Base-by-base conservation (phyloP, 257 asterid genomes). In the Galeopsis tetrahit region DNA sequence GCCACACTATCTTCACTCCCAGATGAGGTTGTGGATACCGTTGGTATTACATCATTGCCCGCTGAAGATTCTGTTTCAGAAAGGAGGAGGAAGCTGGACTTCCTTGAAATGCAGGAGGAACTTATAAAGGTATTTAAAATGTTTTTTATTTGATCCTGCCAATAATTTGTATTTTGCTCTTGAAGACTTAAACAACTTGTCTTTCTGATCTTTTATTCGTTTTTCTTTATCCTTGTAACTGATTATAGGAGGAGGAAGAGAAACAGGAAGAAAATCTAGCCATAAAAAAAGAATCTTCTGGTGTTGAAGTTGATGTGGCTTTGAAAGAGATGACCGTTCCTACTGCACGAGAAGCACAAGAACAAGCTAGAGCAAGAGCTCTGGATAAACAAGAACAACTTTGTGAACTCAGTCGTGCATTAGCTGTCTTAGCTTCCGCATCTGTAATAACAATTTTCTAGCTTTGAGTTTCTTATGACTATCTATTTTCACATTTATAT, bases 1-100 rank as follows among this genome's bases (percentile, higher is more conserved):
- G 96, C 96, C 73, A 90, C 98, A 52, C 69, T 92, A 72, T 87
- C 94, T 71, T 92, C 98, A 2, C 90, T 92, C 39, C 98, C 98
- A 62, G 98, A 90, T 80, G 98, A 92, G 82, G 97, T 92, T 74
- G 98, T 90, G 72, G 95, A 90, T 76, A 88, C 94, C 32, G 91
- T 92, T 71, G 97, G 96, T 4, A 66, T 85, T 55, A 86, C 91
- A 58, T 81, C 96, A 65, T 82, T 92, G 83, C 95, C 96, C 36
- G 86, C 97, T 76, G 97, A 92, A 81, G 98, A 92, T 85, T 83
- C 90, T 64, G 77, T 92, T 70, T 83, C 97, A 10, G 98, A 92
- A 76, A 88, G 96, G 91, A 90, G 89, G 84, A 87, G 95, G 85
- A 92, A 90, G 79, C 74, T 92, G 83, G 97, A 90, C 13, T 88